These are phyloP conservation scores for Fraxinus excelsior DNA, from an alignment of 257 asterid species.

Conservation along the genomic window DNA sequence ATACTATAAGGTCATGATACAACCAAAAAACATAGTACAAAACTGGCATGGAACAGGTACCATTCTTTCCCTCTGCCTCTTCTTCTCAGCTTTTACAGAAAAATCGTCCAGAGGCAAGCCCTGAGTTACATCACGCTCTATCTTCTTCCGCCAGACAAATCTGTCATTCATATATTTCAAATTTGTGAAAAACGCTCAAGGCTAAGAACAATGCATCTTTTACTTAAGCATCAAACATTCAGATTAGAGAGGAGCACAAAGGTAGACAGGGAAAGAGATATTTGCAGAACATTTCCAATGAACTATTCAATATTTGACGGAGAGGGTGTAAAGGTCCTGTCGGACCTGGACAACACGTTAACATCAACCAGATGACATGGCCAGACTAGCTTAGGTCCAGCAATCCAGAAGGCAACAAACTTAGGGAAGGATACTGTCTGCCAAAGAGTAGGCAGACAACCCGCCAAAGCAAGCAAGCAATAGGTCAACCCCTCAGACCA, in stretches of 20 bases:
- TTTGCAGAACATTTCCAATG: background rate
- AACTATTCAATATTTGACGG: too few relatives aligned
- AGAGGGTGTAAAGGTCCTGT: too few relatives aligned
- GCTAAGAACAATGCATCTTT: background rate
- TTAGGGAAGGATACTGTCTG: too few relatives aligned
- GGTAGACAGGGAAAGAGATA: background rate
- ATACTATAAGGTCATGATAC: background rate
- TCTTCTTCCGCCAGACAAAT: conserved; percentile 92
- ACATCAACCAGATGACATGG: background rate
- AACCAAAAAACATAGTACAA: background rate
- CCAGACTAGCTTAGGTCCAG: too few relatives aligned
- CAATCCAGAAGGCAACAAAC: too few relatives aligned
- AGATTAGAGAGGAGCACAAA: background rate
- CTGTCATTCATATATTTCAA: conserved; percentile 34
- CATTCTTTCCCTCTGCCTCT: conserved; percentile 76
- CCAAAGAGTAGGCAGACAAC: too few relatives aligned
- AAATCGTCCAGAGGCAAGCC: conserved; percentile 76
- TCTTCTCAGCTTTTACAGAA: conserved; percentile 80
- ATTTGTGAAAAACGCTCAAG: background rate
- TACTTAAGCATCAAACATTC: background rate
- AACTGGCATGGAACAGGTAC: conserved; percentile 28
- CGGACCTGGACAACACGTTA: background rate
- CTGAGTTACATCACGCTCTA: conserved; percentile 68
- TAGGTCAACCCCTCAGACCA: too few relatives aligned
- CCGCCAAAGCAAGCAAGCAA: too few relatives aligned